Conservation (phyloP, 345 rosid genomes). For the Dovyalis caffra region DNA sequence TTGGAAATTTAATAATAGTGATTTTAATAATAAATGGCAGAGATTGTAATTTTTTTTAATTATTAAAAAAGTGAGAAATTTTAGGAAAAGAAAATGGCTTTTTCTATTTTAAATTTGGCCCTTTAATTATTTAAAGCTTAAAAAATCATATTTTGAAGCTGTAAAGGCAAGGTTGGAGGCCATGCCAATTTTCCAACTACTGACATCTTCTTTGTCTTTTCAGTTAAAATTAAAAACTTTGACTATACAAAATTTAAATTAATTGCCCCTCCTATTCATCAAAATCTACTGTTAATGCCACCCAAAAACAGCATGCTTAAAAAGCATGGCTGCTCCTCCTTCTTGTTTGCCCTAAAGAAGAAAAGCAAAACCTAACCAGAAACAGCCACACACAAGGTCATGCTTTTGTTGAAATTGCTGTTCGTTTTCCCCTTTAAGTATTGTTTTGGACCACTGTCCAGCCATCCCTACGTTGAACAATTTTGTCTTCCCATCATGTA, state of each 20-base stretch:
- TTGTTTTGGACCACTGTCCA: neutral
- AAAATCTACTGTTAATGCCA: constrained; percentile 39
- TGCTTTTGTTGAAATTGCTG: too few relatives aligned
- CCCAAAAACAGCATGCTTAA: neutral
- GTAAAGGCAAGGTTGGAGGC: constrained; percentile 59
- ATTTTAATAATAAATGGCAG: constrained; percentile 26
- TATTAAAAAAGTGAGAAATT: constrained; percentile 17
- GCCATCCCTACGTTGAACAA: neutral
- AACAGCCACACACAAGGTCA: neutral
- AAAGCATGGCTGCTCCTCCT: neutral
- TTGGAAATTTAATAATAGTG: constrained; percentile 56
- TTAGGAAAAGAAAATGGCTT: constrained; percentile 29
- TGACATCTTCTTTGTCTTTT: constrained; percentile 61
- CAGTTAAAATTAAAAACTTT: constrained; percentile 35
- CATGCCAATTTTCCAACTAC: constrained; percentile 58
- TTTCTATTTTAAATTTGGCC: constrained; percentile 25
- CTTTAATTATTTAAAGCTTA: constrained; percentile 25
- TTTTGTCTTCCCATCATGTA: neutral
- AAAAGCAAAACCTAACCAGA: neutral
- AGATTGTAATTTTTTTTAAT: constrained; percentile 12
- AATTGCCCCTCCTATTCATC: constrained; percentile 23
- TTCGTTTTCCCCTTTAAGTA: neutral
- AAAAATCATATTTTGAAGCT: constrained; percentile 35
- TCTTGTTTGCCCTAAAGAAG: neutral
- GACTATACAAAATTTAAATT: constrained; percentile 27